Conservation (phyloP, 192 early-diverging fungal species). For the Thoreauomyces humboldtii region DNA sequence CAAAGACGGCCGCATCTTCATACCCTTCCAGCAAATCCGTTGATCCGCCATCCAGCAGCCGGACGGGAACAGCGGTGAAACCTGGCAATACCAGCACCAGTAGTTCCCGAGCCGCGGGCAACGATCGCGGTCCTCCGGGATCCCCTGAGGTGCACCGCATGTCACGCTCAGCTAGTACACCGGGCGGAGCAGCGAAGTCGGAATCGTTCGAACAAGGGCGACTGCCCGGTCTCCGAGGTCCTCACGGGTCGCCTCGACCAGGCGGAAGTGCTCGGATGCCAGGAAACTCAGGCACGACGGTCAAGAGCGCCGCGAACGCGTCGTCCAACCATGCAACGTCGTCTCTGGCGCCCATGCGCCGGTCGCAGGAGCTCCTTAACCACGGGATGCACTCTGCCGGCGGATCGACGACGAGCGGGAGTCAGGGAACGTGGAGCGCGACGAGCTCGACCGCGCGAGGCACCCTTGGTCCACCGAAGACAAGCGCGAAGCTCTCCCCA, state of each 20-base stretch:
- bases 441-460: background rate
- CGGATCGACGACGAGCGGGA: background rate
- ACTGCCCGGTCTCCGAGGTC: no score
- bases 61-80: background rate
- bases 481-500: constrained; percentile 1
- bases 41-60: background rate
- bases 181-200: no score
- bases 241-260: no score
- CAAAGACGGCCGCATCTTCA: background rate
- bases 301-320: no score
- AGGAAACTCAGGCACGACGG: no score
- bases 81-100: no score
- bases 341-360: constrained; percentile 1
- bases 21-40: background rate
- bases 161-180: no score
- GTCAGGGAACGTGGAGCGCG: background rate
- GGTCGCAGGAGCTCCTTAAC: constrained; percentile 1
- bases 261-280: no score
- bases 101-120: background rate
- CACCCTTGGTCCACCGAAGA: constrained; percentile 2
- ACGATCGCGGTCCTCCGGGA: background rate
- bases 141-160: no score
- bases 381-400: background rate
- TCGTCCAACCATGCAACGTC: background rate
- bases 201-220: no score